Evolutionary conservation across 495 filamentous ascomycete genomes (phyloP).

Genomic region (Lasiosphaeria hispida): DNA sequence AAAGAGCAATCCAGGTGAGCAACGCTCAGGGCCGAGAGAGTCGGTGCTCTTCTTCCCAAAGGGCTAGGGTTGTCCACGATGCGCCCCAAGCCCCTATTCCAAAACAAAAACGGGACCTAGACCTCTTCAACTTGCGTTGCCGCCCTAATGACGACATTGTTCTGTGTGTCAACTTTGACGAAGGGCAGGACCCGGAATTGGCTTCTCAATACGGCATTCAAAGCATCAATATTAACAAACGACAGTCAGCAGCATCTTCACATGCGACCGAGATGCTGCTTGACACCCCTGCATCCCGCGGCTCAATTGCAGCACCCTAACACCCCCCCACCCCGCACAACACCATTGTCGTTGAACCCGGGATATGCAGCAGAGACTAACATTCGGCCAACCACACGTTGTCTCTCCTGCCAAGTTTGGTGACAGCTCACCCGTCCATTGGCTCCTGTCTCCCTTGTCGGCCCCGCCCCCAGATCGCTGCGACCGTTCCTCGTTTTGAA

Average conservation of each 20-base stretch:
- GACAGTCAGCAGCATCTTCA: neutral
- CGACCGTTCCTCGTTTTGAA: conserved; percentile 1
- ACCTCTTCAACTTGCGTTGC: no score
- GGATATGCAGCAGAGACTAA: no score
- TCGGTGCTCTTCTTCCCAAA: no score
- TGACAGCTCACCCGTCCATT: neutral
- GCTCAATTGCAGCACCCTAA: neutral
- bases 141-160: no score
- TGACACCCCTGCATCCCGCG: conserved; percentile 7
- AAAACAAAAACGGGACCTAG: no score
- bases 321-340: neutral
- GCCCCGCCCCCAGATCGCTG: neutral
- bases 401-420: neutral
- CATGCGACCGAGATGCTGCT: conserved; percentile 3
- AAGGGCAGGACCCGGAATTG: neutral
- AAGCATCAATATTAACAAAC: neutral
- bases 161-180: no score
- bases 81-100: no score
- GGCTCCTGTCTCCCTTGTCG: neutral
- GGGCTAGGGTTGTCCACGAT: no score
- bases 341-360: neutral
- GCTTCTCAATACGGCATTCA: neutral
- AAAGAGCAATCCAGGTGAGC: no score
- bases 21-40: no score
- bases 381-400: neutral